Evolutionary conservation across 2,329 filamentous ascomycete species (phyloP), one percentile per base, ranked within the genome.

Genomic region (Cytospora schulzeri): DNA sequence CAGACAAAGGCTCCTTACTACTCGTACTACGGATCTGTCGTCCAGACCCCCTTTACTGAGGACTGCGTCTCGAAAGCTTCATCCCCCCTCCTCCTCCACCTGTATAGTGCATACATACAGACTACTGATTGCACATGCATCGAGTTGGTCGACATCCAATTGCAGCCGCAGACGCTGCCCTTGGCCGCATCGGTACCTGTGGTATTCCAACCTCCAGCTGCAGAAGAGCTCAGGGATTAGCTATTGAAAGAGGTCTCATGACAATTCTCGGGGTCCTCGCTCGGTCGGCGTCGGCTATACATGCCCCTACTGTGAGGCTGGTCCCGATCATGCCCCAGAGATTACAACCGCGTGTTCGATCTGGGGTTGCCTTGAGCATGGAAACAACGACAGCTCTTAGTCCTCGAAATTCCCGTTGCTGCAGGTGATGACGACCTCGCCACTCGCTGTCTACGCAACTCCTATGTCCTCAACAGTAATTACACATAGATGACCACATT

Each of bases 161-260:
- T 22, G 51, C 28, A 29, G 31, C 60, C 19, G 53, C 57, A 51
- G 31, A 22, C 29, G 41, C 31, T 56, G 31, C 58, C 51, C 56
- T 28, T 62, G 22, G 50, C 59, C 59, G 50, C 62, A 55, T 35
- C 50, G 54, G 58, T 58, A 60, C 62, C 65, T 66, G 57, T 54
- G 59, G 48, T 24, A 38, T 41, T 35, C 56, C 54, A 60, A 26
- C 53, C 57, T 59, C 57, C 31, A 61, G 57, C 50, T 64, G 58
- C 50, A 65, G 51, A 54, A 52, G 52, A 65, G 65, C 62, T 66
- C 65, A 66, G 58, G 65, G 65, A 66, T 66, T 50, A 65, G 65
- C 65, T 66, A 59, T 62, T 55, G 57, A 51, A 65, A 66, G 57
- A 60, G 54, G 57, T 65, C 65, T 58, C 62, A 63, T 64, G 65